A percentile compares a stretch with the other conserved stretches of the same genome.
Evolutionary conservation across 371 early-diverging fungal genomes (phyloP).

Genomic region (Mortierella sp.): DNA sequence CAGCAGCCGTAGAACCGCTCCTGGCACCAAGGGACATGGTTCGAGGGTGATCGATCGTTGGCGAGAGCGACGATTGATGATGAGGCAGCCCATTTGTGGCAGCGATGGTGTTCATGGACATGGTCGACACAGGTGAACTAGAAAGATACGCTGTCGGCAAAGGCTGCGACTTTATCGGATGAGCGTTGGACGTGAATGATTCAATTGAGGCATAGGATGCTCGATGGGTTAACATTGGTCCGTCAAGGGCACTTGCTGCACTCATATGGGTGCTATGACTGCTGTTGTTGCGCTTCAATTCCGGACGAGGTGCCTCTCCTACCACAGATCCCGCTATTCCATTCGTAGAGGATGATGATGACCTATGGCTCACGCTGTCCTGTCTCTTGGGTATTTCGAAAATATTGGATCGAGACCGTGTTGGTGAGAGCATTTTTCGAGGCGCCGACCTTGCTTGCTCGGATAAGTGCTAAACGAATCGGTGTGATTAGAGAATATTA

Average conservation of each 20-base stretch:
- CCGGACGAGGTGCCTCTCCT: too few relatives aligned
- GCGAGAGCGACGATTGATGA: too few relatives aligned
- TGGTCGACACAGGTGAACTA: conserved; percentile 34
- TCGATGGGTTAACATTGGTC: conserved; percentile 21
- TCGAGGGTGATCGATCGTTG: too few relatives aligned
- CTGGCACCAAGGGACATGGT: too few relatives aligned
- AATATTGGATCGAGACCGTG: conserved; percentile 17
- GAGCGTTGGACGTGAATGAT: conserved; percentile 32
- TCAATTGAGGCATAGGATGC: conserved; percentile 43
- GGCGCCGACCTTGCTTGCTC: conserved; percentile 14
- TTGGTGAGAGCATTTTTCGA: conserved; percentile 23
- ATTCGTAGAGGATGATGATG: too few relatives aligned
- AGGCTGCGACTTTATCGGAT: conserved; percentile 4
- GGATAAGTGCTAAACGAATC: conserved; percentile 5
- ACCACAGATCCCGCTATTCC: too few relatives aligned
- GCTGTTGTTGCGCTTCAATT: conserved; percentile 18
- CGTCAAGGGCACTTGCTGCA: not conserved
- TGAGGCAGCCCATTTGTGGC: too few relatives aligned
- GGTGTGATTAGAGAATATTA: too few relatives aligned
- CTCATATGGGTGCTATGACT: conserved; percentile 25
- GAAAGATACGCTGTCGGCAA: too few relatives aligned
- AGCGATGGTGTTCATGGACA: conserved; percentile 36
- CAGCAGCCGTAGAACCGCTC: too few relatives aligned
- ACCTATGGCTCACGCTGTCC: not conserved
- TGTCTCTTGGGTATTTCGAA: conserved; percentile 28